Percentiles rank a stretch among this genome's conserved stretches.
These are phyloP conservation scores for Mimosa pudica DNA, from an alignment of 306 rosid species.

Conservation along the genomic window DNA sequence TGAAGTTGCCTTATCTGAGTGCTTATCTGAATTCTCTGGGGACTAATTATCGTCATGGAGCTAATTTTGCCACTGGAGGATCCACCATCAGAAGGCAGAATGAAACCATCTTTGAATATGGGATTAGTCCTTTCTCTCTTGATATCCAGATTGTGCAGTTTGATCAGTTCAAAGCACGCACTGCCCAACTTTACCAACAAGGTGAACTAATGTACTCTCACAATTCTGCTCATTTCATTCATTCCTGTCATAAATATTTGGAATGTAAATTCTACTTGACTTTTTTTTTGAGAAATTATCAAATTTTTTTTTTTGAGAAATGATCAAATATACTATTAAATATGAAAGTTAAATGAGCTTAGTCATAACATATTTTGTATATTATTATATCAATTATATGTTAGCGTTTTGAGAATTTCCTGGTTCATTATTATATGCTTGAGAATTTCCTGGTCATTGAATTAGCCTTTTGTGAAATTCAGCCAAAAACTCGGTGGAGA, in stretches of 20 bases:
- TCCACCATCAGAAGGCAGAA: slow-evolving; percentile 83
- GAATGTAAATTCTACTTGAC: not conserved
- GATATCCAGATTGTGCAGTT: slow-evolving; percentile 77
- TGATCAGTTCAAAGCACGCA: slow-evolving; percentile 66
- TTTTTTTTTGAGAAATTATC: too few relatives aligned
- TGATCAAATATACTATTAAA: too few relatives aligned
- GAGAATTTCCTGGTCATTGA: not conserved
- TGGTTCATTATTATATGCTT: too few relatives aligned
- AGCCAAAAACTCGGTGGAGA: slow-evolving; percentile 59
- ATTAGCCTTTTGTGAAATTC: slow-evolving; percentile 28
- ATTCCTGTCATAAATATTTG: not conserved
- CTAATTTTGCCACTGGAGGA: slow-evolving; percentile 94
- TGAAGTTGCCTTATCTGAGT: slow-evolving; percentile 76
- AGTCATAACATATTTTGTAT: too few relatives aligned
- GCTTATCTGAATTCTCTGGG: slow-evolving; percentile 93
- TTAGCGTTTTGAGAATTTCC: too few relatives aligned
- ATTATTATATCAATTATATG: too few relatives aligned
- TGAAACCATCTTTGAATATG: slow-evolving; percentile 79
- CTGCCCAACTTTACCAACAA: slow-evolving; percentile 61
- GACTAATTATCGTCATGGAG: slow-evolving; percentile 77
- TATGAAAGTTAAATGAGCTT: too few relatives aligned
- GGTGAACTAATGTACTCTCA: slow-evolving; percentile 44
- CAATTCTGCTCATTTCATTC: not conserved
- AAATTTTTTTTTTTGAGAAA: too few relatives aligned
- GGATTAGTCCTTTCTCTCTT: slow-evolving; percentile 84